phyloP scores from a whole-genome alignment of 2,329 filamentous ascomycete species.

The Cyphellophora attinorum region DNA sequence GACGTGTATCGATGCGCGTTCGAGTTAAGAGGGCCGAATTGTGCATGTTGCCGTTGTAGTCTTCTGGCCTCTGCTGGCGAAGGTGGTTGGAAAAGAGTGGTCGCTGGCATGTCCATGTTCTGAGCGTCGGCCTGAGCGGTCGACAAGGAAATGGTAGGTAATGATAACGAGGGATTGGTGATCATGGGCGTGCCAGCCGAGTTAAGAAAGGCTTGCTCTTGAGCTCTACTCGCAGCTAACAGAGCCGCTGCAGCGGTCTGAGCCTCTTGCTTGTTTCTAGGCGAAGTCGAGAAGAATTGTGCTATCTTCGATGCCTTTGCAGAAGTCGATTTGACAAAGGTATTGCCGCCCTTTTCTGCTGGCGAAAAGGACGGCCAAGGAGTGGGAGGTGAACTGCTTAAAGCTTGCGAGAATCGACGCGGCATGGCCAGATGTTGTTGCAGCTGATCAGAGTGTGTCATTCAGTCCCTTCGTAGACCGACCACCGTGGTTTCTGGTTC shows the following conservation, averaged over 20 bases:
- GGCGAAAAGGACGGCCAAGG: conserved; percentile 40
- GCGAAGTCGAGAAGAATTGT: conserved; percentile 73
- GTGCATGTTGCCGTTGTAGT: conserved; percentile 69
- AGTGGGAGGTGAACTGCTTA: conserved; percentile 41
- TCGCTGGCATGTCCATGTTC: conserved; percentile 61
- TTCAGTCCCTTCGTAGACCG: no score
- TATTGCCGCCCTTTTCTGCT: conserved; percentile 37
- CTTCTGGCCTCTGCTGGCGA: conserved; percentile 72
- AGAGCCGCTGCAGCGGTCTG: conserved; percentile 47
- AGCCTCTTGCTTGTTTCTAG: conserved; percentile 59
- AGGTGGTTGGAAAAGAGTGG: conserved; percentile 79
- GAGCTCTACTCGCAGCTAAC: conserved; percentile 54
- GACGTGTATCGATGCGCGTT: conserved; percentile 80
- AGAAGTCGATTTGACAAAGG: conserved; percentile 35
- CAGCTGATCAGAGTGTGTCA: no score
- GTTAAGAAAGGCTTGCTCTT: conserved; percentile 53
- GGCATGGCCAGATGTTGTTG: conserved; percentile 44
- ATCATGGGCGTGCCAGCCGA: conserved; percentile 47
- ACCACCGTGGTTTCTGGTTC: no score
- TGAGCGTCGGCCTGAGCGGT: conserved; percentile 70
- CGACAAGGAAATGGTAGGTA: conserved; percentile 87
- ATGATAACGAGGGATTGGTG: conserved; percentile 61
- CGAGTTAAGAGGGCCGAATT: conserved; percentile 79
- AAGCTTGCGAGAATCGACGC: conserved; percentile 52
- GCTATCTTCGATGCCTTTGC: conserved; percentile 66